Conservation (phyloP, 2,329 filamentous ascomycete genomes). For the Zalaria sp. region DNA sequence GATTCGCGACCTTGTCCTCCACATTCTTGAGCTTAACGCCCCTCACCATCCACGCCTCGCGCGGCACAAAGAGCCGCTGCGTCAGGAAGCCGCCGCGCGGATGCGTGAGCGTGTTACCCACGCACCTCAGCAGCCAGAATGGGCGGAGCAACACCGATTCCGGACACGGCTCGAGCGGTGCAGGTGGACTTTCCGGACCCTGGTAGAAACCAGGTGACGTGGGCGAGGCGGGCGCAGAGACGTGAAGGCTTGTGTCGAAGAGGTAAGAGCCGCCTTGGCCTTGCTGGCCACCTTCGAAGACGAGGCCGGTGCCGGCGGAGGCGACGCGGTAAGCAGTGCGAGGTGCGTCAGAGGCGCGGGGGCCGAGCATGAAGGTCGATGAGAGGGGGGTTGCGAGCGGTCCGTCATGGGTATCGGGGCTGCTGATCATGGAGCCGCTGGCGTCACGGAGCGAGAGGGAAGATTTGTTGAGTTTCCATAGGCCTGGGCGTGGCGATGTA, state of each 20-base stretch:
- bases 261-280: conserved; percentile 56
- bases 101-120: conserved; percentile 86
- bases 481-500: conserved; percentile 10
- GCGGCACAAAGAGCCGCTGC: conserved; percentile 78
- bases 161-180: conserved; percentile 80
- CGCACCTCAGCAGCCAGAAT: conserved; percentile 92
- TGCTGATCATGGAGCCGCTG: conserved; percentile 38
- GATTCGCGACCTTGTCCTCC: conserved; percentile 88
- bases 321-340: conserved; percentile 15
- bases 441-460: conserved; percentile 55
- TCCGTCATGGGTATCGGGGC: not conserved
- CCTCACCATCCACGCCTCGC: conserved; percentile 87
- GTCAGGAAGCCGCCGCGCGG: conserved; percentile 86
- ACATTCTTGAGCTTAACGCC: conserved; percentile 83
- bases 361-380: conserved; percentile 1
- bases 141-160: conserved; percentile 79
- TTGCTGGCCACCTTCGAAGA: conserved; percentile 29
- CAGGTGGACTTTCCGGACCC: conserved; percentile 29
- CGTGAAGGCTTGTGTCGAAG: conserved; percentile 47
- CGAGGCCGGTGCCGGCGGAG: conserved; percentile 1
- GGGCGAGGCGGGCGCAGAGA: conserved; percentile 13
- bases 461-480: conserved; percentile 36
- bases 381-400: conserved; percentile 6
- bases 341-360: conserved; percentile 8
- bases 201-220: conserved; percentile 34